Evolutionary conservation across 768 basidiomycete genomes (phyloP), one percentile per base, ranked within the genome.

Genomic region (Myochromella boudieri): DNA sequence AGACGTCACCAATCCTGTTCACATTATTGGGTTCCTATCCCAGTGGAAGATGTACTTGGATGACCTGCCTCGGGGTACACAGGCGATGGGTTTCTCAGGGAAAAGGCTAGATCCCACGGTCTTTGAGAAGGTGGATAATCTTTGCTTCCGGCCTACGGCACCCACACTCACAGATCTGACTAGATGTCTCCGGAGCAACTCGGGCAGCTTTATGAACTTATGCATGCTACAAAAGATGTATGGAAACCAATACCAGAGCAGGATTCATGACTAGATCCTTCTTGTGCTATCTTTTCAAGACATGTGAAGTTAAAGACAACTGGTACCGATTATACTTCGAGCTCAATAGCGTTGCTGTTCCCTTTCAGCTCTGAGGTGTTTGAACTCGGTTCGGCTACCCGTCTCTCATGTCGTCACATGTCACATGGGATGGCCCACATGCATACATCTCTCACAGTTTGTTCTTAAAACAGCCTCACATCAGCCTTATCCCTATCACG

Each of bases 41-140:
- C 91, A 97, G 59, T 99, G 95, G 95, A 97, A 95, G 65, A 64
- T 80, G 48, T 98, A 99, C 65, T 75, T 97, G 46, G 91, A 95
- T 56, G 67, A 80, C 49, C 63, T 87, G 26, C 83, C 82, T 10
- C 66, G 58, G 21, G 77, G 73, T 11, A 60, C 68, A 4, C 71
- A 77, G 27, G 68, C 62, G 2, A 61, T 68, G 43, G 59, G 56
- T 26, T 91, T 87, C 57, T 59, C 59, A 24, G 87, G 87, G 25
- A 84, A 79, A 63, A 85, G 68, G 49, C 67, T 94, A 28, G 88
- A 93, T 62, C 63, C 81, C 8, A 82, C 80, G 1, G 60, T 81
- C 20, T 80, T 90, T 53, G 90, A 92, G 62, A 90, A 89, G 80
- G 91, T 87, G 52, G 32, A 64, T 42, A 26, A 15, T 25, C 46